A percentile compares a stretch with the other conserved stretches of the same genome.
These are phyloP conservation scores for Pseudocercospora macadamiae DNA, from an alignment of 2,329 filamentous ascomycete genomes.

Conservation along the genomic window DNA sequence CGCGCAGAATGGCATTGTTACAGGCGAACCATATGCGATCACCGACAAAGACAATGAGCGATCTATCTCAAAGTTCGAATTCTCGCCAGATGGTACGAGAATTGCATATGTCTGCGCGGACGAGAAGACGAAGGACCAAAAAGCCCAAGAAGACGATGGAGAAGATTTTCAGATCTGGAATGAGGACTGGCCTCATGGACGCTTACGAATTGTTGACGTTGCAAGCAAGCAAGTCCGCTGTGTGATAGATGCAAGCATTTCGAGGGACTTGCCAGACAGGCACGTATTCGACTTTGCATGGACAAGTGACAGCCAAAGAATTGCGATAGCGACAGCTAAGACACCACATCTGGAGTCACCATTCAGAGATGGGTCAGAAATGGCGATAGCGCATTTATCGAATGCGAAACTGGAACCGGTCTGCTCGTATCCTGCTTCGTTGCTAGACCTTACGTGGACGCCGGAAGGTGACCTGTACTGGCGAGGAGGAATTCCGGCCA, in stretches of 20 bases:
- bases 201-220: constrained; percentile 39
- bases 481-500: constrained; percentile 13
- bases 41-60: constrained; percentile 34
- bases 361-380: constrained; percentile 26
- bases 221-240: constrained; percentile 29
- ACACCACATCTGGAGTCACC: constrained; percentile 36
- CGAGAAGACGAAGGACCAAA: constrained; percentile 38
- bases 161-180: constrained; percentile 44
- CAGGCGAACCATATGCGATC: constrained; percentile 33
- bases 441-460: constrained; percentile 18
- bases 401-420: neutral
- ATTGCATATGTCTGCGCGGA: constrained; percentile 42
- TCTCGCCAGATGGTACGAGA: constrained; percentile 39
- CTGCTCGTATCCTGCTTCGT: neutral
- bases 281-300: constrained; percentile 38
- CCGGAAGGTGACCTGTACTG: constrained; percentile 24
- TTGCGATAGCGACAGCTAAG: constrained; percentile 29
- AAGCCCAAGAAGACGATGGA: constrained; percentile 37
- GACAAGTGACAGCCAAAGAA: constrained; percentile 31
- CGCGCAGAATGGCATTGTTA: constrained; percentile 13
- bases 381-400: neutral
- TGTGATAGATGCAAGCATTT: constrained; percentile 2
- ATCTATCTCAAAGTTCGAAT: constrained; percentile 33
- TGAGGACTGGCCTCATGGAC: constrained; percentile 39
- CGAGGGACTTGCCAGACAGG: constrained; percentile 19